Evolutionary conservation across 352 stramenopile species (phyloP).

Genomic region (Phytopythium chamaehyphon): DNA sequence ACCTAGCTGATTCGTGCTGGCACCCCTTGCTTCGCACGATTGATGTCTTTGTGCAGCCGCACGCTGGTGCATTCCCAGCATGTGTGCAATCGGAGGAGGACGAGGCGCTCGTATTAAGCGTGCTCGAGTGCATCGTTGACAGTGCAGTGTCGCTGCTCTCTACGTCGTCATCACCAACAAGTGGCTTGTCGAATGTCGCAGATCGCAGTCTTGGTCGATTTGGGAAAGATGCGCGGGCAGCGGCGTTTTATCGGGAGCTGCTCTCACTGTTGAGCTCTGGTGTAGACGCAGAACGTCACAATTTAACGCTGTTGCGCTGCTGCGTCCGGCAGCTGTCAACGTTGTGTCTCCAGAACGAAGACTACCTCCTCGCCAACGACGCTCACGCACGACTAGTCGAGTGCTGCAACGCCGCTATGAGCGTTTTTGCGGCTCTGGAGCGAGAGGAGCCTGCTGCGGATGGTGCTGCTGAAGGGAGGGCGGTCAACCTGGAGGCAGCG

Average conservation of each 20-base stretch:
- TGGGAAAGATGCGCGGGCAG: conserved; percentile 6
- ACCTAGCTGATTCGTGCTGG: conserved; percentile 44
- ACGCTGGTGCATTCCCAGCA: conserved; percentile 41
- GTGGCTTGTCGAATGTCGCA: conserved; percentile 13
- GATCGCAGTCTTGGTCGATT: conserved; percentile 8
- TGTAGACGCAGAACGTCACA: conserved; percentile 43
- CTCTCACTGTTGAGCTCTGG: conserved; percentile 58
- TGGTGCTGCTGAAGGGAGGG: background rate
- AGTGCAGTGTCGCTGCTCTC: conserved; percentile 51
- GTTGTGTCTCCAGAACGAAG: conserved; percentile 58
- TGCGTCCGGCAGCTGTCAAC: conserved; percentile 76
- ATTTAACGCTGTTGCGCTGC: conserved; percentile 60
- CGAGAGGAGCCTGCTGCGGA: conserved; percentile 6
- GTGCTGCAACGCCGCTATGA: conserved; percentile 52
- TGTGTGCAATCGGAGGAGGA: conserved; percentile 74
- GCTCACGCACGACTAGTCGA: conserved; percentile 52
- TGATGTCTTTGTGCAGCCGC: conserved; percentile 50
- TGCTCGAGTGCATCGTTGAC: conserved; percentile 75
- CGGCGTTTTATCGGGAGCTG: conserved; percentile 47
- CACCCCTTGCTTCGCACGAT: conserved; percentile 61
- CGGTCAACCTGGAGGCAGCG: conserved; percentile 20
- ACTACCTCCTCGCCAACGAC: conserved; percentile 39
- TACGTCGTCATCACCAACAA: background rate
- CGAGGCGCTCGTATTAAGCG: conserved; percentile 64
- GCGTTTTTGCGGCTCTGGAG: conserved; percentile 40